These are phyloP conservation scores for Daldinia childiae DNA, from an alignment of 495 filamentous ascomycete genomes.

Conservation along the genomic window DNA sequence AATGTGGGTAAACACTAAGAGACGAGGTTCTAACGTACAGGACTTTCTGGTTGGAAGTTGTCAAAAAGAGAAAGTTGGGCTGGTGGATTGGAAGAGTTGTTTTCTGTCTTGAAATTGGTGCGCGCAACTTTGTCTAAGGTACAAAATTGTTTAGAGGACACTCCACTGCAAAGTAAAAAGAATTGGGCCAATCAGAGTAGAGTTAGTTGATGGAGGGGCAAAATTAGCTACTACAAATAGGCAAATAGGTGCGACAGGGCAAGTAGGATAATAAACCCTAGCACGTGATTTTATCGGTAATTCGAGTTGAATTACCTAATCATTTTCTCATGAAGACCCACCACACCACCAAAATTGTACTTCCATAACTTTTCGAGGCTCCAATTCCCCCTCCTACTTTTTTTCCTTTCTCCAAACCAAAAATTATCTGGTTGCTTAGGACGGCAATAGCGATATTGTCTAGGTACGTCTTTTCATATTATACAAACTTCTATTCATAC, in stretches of 20 bases:
- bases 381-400: constrained; percentile 22
- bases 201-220: neutral
- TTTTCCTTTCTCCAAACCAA: constrained; percentile 37
- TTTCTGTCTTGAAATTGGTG: constrained; percentile 28
- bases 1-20: neutral
- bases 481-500: neutral
- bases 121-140: constrained; percentile 22
- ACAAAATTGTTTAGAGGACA: constrained; percentile 4
- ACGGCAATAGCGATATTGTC: constrained; percentile 63
- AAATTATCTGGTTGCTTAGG: constrained; percentile 61
- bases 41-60: constrained; percentile 43
- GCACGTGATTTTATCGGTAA: constrained; percentile 29
- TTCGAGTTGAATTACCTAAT: neutral
- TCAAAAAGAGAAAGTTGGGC: constrained; percentile 36
- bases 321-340: constrained; percentile 27
- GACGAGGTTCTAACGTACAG: constrained; percentile 13
- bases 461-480: constrained; percentile 60
- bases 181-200: constrained; percentile 18
- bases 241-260: constrained; percentile 23
- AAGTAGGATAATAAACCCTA: constrained; percentile 35
- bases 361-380: constrained; percentile 28
- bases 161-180: constrained; percentile 14
- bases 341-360: constrained; percentile 20
- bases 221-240: neutral
- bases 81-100: constrained; percentile 5